phyloP scores from a whole-genome alignment of 192 early-diverging fungal species.

The Coemansia sp. region DNA sequence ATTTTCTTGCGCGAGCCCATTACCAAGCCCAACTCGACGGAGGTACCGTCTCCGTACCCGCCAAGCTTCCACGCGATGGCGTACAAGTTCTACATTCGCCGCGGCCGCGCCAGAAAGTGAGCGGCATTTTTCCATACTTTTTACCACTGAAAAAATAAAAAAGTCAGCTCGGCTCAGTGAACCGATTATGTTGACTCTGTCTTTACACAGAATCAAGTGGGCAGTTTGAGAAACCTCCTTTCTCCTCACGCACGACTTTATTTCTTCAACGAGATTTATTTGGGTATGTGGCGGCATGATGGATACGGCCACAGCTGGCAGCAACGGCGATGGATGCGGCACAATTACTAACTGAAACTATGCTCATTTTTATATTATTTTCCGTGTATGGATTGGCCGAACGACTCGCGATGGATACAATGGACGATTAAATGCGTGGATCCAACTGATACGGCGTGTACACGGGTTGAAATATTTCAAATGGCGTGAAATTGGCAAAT shows the following conservation, averaged over 20 bases:
- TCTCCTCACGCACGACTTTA: conserved; percentile 18
- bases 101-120: conserved; percentile 52
- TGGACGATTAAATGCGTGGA: neutral
- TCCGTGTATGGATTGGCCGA: neutral
- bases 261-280: conserved; percentile 6
- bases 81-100: conserved; percentile 86
- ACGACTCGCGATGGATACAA: neutral
- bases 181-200: neutral
- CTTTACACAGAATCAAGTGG: conserved; percentile 4
- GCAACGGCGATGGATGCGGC: conserved; percentile 11
- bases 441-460: neutral
- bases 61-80: conserved; percentile 87
- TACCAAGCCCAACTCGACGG: conserved; percentile 77
- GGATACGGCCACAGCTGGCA: neutral
- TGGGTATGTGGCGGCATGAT: conserved; percentile 14
- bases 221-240: conserved; percentile 11
- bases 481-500: conserved; percentile 6
- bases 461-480: neutral
- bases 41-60: conserved; percentile 93
- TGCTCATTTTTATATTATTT: neutral
- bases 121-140: neutral
- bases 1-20: conserved; percentile 88
- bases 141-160: neutral
- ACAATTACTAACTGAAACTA: conserved; percentile 1
- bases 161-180: neutral